phyloP scores from a whole-genome alignment of 768 basidiomycete genomes.

The Lactarius akahatsu region DNA sequence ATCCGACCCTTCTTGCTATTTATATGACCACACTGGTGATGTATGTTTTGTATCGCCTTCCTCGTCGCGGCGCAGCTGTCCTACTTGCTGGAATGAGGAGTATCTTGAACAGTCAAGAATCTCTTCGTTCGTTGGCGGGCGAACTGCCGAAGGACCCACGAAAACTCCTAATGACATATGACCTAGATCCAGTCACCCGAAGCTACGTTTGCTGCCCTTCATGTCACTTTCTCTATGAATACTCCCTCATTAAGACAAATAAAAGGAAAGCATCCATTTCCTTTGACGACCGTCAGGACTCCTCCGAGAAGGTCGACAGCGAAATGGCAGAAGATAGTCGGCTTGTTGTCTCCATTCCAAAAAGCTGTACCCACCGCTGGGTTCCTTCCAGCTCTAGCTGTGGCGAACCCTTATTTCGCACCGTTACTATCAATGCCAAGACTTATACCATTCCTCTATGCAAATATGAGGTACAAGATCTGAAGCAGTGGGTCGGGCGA shows the following conservation, averaged over 20 bases:
- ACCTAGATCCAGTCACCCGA: slow-evolving; percentile 7
- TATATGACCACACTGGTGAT: neutral
- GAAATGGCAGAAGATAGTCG: neutral
- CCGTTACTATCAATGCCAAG: neutral
- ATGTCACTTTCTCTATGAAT: slow-evolving; percentile 3
- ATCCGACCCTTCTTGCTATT: slow-evolving; percentile 4
- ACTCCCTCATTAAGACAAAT: neutral
- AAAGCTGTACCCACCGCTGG: neutral
- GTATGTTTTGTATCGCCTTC: slow-evolving; percentile 11
- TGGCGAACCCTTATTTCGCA: neutral
- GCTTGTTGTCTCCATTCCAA: neutral
- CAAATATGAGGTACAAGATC: slow-evolving; percentile 14
- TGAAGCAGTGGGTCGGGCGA: neutral
- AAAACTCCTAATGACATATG: neutral
- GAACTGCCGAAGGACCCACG: neutral
- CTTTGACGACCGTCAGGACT: neutral
- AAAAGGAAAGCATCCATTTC: neutral
- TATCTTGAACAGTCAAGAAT: neutral
- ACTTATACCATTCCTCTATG: neutral
- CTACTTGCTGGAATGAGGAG: no score
- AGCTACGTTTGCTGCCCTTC: slow-evolving; percentile 14
- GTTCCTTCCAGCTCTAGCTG: neutral
- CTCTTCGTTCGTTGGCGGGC: neutral
- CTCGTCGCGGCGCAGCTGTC: neutral
- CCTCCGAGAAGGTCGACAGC: neutral